Evolutionary conservation across 176 grass and related monocot genomes (phyloP), one percentile per base, ranked within the genome.

Genomic region (Phragmites australis): DNA sequence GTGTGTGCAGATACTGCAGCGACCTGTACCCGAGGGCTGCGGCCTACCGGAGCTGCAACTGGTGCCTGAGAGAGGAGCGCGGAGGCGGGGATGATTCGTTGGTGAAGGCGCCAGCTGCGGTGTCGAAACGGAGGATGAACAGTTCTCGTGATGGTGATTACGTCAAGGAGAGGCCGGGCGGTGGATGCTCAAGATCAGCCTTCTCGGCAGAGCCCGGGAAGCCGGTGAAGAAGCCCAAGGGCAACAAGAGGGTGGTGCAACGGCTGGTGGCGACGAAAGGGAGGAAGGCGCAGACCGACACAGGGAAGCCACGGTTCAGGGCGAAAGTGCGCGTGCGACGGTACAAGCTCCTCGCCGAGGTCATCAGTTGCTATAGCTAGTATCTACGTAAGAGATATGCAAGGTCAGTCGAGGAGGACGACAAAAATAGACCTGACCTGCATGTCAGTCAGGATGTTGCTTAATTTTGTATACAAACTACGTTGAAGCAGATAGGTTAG

Each of bases 341-440:
- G 65, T 97, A 97, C 80, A 97, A 82, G 63, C 87, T 97, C 17
- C 88, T 97, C 16, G 82, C 90, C 9, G 94, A 97, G 65, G 83
- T 97, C 42, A 87, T 82, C 46, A 81, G 79, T 79, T 37, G 48
- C 31, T 49, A 49, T 81, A 68, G 48, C 31, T 49, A 49, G 29
- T 34, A 44, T 2, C 5, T 68, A 4, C 9, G 5, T 37, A 37
- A 5, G 2, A 37, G 3, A 11, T 15, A 3, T 69, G 11, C 27
- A 21, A 6, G 22, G 13, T 51, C 26, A 58, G 78, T 50, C 7
- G 31, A 37, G 47, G 17, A 49, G 47, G 44, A n/a, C n/a, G n/a
- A n/a, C n/a, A n/a, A n/a, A n/a, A n/a, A n/a, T n/a, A n/a, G n/a
- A n/a, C n/a, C n/a, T n/a, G n/a, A n/a, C n/a, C n/a, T n/a, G n/a